Base-by-base conservation (phyloP, 164 flowering plant genomes). In the Hamamelis virginiana region DNA sequence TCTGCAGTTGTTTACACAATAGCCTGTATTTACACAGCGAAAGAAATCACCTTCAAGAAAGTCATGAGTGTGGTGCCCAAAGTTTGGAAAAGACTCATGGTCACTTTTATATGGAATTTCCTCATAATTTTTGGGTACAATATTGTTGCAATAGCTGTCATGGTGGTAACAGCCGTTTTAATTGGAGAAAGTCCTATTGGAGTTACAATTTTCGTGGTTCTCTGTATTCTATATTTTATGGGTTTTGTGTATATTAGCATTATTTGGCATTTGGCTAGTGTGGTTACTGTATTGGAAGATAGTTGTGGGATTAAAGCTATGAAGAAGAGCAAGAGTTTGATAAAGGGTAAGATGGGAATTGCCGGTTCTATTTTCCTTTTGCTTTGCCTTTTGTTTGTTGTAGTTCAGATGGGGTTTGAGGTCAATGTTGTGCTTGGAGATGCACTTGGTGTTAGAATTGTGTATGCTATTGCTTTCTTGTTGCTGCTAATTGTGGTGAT, bases 241-340 rank as follows among this genome's bases (percentile, higher is more conserved):
- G 91, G 89, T 15, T 51, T 86, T 16, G 81, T 87, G 25, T 88
- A 86, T 70, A 60, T 88, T 8, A 76, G 70, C 59, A 26, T 85
- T 0, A 64, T 87, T 0, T 91, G 91, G 89, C 87, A 85, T 3
- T 21, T 91, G 75, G 97, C 94, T 1, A 80, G 83, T 61, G 89
- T 91, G 5, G 70, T 89, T 0, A 78, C 92, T 1, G 89, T 91
- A 1, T 53, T 89, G 43, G 94, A 91, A 67, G 87, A 84, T 3
- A 43, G 38, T 0, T 79, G 75, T 18, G 92, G 97, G 27, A 6
- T 81, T 14, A 57, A 60, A 52, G 92, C 97, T 16, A 80, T 89
- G 89, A 46, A 27, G 22, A 89, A 89, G 79, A 83, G 94, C 82
- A 75, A 71, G 69, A 70, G 14, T 0, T 62, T 91, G 79, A 73